These are phyloP conservation scores for Penicillium sp. DNA, from an alignment of 2,329 filamentous ascomycete genomes.

Conservation along the genomic window DNA sequence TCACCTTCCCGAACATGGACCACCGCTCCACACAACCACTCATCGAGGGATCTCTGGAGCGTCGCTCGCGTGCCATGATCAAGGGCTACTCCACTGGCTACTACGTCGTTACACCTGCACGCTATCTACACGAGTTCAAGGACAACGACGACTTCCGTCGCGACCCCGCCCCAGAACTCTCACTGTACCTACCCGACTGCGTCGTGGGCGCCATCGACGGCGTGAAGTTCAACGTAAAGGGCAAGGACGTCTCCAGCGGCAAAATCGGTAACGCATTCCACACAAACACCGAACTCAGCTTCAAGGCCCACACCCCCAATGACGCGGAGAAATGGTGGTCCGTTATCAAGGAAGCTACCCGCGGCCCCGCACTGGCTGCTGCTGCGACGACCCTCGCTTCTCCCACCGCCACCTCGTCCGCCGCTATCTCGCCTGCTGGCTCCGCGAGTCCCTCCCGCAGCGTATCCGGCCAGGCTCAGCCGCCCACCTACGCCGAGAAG, in stretches of 20 bases:
- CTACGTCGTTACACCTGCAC: constrained; percentile 85
- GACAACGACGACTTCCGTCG: constrained; percentile 71
- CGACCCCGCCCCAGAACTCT: constrained; percentile 71
- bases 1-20: constrained; percentile 85
- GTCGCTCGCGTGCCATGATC: constrained; percentile 83
- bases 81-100: constrained; percentile 76
- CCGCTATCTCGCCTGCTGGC: constrained; percentile 14
- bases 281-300: constrained; percentile 74
- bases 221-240: constrained; percentile 90
- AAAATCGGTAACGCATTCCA: constrained; percentile 78
- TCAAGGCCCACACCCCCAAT: constrained; percentile 79
- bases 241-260: constrained; percentile 80
- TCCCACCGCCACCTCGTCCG: constrained; percentile 13
- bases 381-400: constrained; percentile 7
- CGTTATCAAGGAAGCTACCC: constrained; percentile 55
- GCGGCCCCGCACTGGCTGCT: constrained; percentile 7
- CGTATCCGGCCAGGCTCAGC: constrained; percentile 14
- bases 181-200: constrained; percentile 90
- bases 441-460: constrained; percentile 14
- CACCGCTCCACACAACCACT: constrained; percentile 77
- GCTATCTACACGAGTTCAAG: constrained; percentile 95
- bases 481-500: constrained; percentile 30
- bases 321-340: constrained; percentile 86
- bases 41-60: constrained; percentile 84
- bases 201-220: constrained; percentile 69